Evolutionary conservation across 441 rosid genomes (phyloP).

Genomic region (Euphorbia schlechtendalii): DNA sequence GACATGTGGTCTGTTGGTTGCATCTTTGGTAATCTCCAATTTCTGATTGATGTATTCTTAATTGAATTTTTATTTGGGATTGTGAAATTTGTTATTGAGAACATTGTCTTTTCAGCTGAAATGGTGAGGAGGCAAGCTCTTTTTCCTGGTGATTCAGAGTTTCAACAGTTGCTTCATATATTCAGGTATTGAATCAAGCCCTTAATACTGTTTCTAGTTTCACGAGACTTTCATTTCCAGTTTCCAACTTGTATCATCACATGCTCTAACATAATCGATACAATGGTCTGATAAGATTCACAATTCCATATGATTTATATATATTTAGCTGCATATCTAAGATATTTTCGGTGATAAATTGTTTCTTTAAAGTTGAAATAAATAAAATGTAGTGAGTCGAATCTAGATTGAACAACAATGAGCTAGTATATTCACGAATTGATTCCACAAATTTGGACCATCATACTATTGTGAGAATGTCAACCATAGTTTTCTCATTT

Average conservation of each 20-base stretch:
- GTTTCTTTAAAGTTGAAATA: too few relatives aligned
- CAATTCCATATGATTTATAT: too few relatives aligned
- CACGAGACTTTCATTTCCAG: not conserved
- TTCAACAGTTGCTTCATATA: slow-evolving; percentile 88
- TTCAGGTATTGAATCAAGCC: slow-evolving; percentile 49
- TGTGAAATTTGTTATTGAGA: too few relatives aligned
- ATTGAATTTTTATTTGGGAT: too few relatives aligned
- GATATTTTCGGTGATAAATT: too few relatives aligned
- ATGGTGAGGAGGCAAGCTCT: slow-evolving; percentile 85
- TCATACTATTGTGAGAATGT: not conserved
- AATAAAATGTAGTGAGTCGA: too few relatives aligned
- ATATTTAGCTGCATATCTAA: too few relatives aligned
- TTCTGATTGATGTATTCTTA: too few relatives aligned
- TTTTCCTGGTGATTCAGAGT: slow-evolving; percentile 93
- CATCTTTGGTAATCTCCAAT: slow-evolving; percentile 51
- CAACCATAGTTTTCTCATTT: not conserved
- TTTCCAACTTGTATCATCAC: not conserved
- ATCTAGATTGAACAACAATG: too few relatives aligned
- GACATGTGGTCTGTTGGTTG: slow-evolving; percentile 99
- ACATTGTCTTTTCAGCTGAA: slow-evolving; percentile 53
- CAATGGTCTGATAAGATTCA: too few relatives aligned
- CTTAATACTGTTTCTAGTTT: not conserved
- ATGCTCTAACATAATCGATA: not conserved
- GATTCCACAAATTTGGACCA: not conserved
- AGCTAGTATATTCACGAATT: not conserved